Percentiles rank a stretch among this genome's conserved stretches.
phyloP scores from a whole-genome alignment of 1,284 basidiomycete species.

The Cystobasidium pallidum region DNA sequence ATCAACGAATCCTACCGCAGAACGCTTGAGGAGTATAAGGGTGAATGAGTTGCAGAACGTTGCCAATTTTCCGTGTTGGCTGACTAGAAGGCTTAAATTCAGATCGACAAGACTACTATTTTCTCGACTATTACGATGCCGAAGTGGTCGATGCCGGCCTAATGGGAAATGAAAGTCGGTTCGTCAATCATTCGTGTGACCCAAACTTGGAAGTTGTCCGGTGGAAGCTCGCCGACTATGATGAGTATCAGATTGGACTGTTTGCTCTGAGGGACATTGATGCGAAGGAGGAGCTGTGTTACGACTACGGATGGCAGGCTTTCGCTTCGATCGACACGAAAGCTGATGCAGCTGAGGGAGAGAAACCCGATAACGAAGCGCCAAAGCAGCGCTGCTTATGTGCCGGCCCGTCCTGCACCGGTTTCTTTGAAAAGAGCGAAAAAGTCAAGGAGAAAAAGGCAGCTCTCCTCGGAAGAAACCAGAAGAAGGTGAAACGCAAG shows the following conservation, averaged over 20 bases:
- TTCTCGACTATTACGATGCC: conserved; percentile 59
- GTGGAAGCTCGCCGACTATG: conserved; percentile 55
- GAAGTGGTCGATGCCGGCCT: conserved; percentile 61
- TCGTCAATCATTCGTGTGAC: conserved; percentile 57
- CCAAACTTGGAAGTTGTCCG: conserved; percentile 59
- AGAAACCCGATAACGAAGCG: neutral
- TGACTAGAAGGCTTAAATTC: conserved; percentile 14
- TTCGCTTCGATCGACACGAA: conserved; percentile 44
- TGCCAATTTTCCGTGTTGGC: neutral
- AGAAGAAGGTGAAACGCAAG: conserved; percentile 11
- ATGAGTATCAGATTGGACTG: conserved; percentile 57
- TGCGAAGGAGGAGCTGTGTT: conserved; percentile 58
- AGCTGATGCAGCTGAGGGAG: conserved; percentile 7
- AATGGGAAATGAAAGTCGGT: conserved; percentile 59
- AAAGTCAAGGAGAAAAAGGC: conserved; percentile 33
- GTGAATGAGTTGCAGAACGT: neutral
- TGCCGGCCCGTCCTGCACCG: conserved; percentile 32
- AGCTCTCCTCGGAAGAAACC: neutral
- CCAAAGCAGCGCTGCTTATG: conserved; percentile 37
- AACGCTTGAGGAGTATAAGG: conserved; percentile 48
- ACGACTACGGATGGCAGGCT: conserved; percentile 53
- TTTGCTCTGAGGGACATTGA: conserved; percentile 59
- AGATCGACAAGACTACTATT: conserved; percentile 57
- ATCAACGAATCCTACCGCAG: conserved; percentile 52
- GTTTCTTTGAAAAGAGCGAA: conserved; percentile 39